These are phyloP conservation scores for Aphanocladium album DNA, from an alignment of 2,329 filamentous ascomycete genomes.

Conservation along the genomic window DNA sequence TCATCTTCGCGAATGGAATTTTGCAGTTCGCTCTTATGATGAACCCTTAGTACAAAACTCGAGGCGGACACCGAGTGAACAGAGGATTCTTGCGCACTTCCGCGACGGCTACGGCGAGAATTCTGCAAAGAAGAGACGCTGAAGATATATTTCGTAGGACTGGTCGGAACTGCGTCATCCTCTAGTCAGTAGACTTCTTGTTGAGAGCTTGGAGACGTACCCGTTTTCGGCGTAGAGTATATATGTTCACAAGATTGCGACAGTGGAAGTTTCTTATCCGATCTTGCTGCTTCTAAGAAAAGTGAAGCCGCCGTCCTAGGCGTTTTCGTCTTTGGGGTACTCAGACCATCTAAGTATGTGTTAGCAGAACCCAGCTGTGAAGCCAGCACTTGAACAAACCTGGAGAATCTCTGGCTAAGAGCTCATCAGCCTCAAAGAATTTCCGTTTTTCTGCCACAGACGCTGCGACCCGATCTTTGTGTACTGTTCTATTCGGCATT, in stretches of 20 bases:
- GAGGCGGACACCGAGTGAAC: not conserved
- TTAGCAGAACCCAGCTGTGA: not conserved
- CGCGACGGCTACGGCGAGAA: not conserved
- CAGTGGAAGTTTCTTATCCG: not conserved
- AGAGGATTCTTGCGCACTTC: not conserved
- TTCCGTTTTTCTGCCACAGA: conserved; percentile 22
- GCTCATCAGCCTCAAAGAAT: conserved; percentile 18
- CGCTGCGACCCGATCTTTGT: not conserved
- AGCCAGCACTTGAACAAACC: not conserved
- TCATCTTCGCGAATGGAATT: not conserved
- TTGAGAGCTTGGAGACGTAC: not conserved
- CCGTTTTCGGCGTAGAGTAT: not conserved
- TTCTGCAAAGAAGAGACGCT: not conserved
- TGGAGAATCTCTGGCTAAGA: not conserved
- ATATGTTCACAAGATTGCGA: not conserved
- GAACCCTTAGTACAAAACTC: conserved; percentile 2
- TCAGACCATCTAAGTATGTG: not conserved
- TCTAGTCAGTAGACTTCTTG: not conserved
- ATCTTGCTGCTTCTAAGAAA: not conserved
- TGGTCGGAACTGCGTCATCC: not conserved
- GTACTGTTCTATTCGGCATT: not conserved
- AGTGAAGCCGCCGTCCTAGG: not conserved
- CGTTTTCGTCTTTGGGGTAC: not conserved
- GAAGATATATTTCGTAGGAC: not conserved
- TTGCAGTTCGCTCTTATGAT: not conserved